Evolutionary conservation across 257 asterid species (phyloP), one percentile per base, ranked within the genome.

Genomic region (Solanum phureja): DNA sequence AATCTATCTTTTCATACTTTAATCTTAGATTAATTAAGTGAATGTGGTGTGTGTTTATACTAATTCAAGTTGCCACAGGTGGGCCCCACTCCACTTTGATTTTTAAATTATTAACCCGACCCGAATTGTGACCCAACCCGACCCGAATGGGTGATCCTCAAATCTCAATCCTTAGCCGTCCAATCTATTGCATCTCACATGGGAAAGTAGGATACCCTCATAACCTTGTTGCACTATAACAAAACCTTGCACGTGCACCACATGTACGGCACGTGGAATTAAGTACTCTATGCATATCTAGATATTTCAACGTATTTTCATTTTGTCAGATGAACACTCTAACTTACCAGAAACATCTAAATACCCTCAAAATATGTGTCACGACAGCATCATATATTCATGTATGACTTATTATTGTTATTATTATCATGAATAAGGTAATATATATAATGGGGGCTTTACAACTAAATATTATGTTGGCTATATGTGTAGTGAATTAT

Each of bases 1-100:
- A 79, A 91, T 88, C 90, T 89, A 91, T 87, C 90, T 89, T 71
- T 87, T 76, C 62, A 66, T 88, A 72, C 91, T 88, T 92, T 87
- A 88, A n/a, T 49, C 77, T 40, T 73, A 72, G 88, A 90, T 88
- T 90, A 86, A 91, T 89, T 52, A 86, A 79, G 82, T 68, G 86
- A 84, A 46, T 86, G 35, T 37, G 81, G 87, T 52, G 49, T 73
- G 42, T 33, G 64, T 74, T 52, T 56, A 89, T 81, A 18, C 87
- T 90, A 83, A 89, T 88, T 77, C 58, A 84, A 42, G 29, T 40
- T 58, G 35, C 35, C 46, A 11, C 44, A 42, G 19, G 21, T 77
- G 86, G 73, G 79, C 87, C 71, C 83, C 62, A 87, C 73, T 60
- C 88, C 87, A 85, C 88, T 64, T 64, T 37, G 29, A 56, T 68